These are phyloP conservation scores for Pterocarpus macrocarpus DNA, from an alignment of 306 rosid genomes.

Conservation along the genomic window DNA sequence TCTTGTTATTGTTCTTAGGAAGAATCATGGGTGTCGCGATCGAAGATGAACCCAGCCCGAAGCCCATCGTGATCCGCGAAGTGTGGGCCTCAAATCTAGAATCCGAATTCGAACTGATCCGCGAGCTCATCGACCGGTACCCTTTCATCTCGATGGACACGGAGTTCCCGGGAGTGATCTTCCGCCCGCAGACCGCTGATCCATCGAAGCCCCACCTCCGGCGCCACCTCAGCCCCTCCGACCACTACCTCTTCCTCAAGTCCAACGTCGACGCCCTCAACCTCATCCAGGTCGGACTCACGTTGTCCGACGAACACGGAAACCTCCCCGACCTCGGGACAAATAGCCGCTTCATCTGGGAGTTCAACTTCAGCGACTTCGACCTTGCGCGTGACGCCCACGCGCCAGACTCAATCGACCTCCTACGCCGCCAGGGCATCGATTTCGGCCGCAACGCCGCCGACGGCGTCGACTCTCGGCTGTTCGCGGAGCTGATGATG, in stretches of 20 bases:
- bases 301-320: conserved; percentile 69
- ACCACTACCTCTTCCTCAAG: conserved; percentile 65
- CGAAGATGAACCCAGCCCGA: conserved; percentile 25
- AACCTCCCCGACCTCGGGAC: conserved; percentile 74
- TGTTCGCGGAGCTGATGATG: conserved; percentile 67
- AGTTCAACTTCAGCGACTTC: conserved; percentile 79
- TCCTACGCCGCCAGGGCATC: conserved; percentile 74
- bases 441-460: conserved; percentile 61
- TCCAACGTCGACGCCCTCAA: conserved; percentile 81
- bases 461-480: conserved; percentile 56
- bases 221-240: conserved; percentile 55
- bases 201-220: conserved; percentile 13
- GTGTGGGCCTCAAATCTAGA: conserved; percentile 76
- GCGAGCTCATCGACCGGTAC: conserved; percentile 45
- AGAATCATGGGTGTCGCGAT: neutral
- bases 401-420: conserved; percentile 69
- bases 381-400: conserved; percentile 57
- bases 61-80: conserved; percentile 61
- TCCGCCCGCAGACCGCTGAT: conserved; percentile 40
- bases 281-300: conserved; percentile 83
- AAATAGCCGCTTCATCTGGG: conserved; percentile 63
- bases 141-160: conserved; percentile 85
- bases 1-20: neutral
- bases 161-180: conserved; percentile 74
- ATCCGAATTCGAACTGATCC: conserved; percentile 60